phyloP scores from a whole-genome alignment of 306 rosid species.

The Inga oerstediana region DNA sequence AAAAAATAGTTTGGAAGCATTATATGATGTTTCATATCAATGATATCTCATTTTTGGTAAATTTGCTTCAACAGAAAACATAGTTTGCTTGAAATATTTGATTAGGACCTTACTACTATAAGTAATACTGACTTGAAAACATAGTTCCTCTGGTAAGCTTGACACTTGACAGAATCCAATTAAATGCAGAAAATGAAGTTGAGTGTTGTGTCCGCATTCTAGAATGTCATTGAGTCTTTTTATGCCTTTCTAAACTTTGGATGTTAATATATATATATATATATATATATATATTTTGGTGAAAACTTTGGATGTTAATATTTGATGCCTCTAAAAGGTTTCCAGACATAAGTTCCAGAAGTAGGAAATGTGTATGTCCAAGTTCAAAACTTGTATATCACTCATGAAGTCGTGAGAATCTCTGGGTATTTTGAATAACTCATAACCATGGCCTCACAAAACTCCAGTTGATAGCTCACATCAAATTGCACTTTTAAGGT shows the following conservation, averaged over 20 bases:
- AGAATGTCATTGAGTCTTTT: neutral
- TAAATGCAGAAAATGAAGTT: slow-evolving; percentile 74
- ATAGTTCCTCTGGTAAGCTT: slow-evolving; percentile 49
- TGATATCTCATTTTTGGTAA: neutral
- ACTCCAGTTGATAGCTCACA: no score
- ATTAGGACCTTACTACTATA: slow-evolving; percentile 1
- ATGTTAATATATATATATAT: no score
- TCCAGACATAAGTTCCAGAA: neutral
- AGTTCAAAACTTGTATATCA: neutral
- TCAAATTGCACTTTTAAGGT: no score
- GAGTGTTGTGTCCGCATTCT: slow-evolving; percentile 11
- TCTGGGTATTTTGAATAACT: neutral
- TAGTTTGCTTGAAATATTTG: neutral
- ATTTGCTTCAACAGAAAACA: neutral
- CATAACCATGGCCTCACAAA: neutral
- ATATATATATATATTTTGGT: no score
- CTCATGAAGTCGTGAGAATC: neutral
- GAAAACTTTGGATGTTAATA: neutral
- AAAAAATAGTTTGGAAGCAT: no score
- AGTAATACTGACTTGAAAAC: no score
- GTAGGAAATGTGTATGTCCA: neutral
- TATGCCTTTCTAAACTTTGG: neutral
- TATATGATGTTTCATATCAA: neutral
- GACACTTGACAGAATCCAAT: slow-evolving; percentile 79
- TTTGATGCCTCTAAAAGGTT: neutral